These are phyloP conservation scores for Chenopodium formosanum DNA, from an alignment of 148 eudicot species.

Conservation along the genomic window DNA sequence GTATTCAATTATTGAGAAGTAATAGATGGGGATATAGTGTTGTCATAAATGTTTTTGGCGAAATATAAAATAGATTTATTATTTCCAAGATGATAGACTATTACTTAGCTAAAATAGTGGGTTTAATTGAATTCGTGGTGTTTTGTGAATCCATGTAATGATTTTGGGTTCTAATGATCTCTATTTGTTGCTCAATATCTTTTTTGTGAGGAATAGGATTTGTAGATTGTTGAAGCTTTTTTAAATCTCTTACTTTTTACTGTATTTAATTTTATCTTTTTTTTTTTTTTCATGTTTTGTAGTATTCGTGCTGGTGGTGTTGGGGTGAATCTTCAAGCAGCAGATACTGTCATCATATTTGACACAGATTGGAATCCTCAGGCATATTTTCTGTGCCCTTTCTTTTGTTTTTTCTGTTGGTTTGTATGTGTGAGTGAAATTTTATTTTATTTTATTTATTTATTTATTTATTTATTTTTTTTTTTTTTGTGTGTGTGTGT, in stretches of 20 bases:
- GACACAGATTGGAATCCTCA: conserved; percentile 99
- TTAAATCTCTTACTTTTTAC: conserved; percentile 8
- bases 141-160: no score
- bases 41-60: no score
- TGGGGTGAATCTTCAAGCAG: conserved; percentile 99
- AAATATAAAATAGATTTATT: no score
- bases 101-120: no score
- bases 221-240: conserved; percentile 1
- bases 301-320: conserved; percentile 99
- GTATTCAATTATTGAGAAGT: no score
- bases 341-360: conserved; percentile 98
- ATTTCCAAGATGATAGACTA: no score
- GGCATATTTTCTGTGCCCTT: conserved; percentile 35
- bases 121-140: no score
- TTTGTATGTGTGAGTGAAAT: neutral
- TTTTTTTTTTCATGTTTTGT: conserved; percentile 17
- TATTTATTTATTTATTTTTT: neutral
- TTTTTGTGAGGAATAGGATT: neutral
- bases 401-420: neutral
- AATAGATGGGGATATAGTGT: no score
- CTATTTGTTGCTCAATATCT: no score
- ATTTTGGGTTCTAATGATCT: no score
- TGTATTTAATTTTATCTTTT: no score
- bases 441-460: neutral
- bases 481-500: neutral